Evolutionary conservation across 257 asterid genomes (phyloP), one percentile per base, ranked within the genome.

Genomic region (Anisodus tanguticus): DNA sequence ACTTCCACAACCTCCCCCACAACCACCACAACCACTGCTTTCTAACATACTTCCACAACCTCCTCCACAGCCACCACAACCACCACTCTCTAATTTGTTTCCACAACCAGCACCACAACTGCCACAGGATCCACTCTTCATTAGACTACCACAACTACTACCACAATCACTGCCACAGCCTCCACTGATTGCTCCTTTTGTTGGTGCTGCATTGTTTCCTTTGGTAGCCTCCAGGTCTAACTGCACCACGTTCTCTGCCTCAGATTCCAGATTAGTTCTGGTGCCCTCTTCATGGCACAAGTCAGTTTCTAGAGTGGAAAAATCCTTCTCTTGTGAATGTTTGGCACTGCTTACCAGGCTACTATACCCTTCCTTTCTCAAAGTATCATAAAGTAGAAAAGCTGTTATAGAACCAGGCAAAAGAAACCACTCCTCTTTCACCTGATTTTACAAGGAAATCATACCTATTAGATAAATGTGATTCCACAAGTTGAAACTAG

Each of bases 381-480:
- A 35, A n/a, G 70, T 86, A 82, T 91, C 90, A n/a, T 90, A 88
- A 3, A 96, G 93, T 58, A 93, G 89, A 85, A 94, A 93, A 71
- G 94, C 86, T 43, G 94, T 88, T 59, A 91, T 3, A 67, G 87
- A 53, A 70, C 88, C 88, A 49, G 97, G 98, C 85, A 90, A 86
- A 86, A 94, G 82, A 81, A 94, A 85, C 95, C 99, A 92, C 83
- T 91, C 97, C 85, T 93, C 97, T 84, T 90, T 94, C 37, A 92
- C 97, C 99, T 96, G 74, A 79, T 84, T 81, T 68, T 79, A 55
- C 71, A 81, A 83, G 17, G 71, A 9, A 82, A 82, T 67, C 55
- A 83, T 26, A 58, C 58, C 13, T 26, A 58, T 78, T 41, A 59
- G 81, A 76, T 39, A 51, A 8, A 31, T 76, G 63, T 26, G 22